A percentile compares a stretch with the other conserved stretches of the same genome.
phyloP scores from a whole-genome alignment of 2,329 filamentous ascomycete species.

The Epichloe aotearoae region DNA sequence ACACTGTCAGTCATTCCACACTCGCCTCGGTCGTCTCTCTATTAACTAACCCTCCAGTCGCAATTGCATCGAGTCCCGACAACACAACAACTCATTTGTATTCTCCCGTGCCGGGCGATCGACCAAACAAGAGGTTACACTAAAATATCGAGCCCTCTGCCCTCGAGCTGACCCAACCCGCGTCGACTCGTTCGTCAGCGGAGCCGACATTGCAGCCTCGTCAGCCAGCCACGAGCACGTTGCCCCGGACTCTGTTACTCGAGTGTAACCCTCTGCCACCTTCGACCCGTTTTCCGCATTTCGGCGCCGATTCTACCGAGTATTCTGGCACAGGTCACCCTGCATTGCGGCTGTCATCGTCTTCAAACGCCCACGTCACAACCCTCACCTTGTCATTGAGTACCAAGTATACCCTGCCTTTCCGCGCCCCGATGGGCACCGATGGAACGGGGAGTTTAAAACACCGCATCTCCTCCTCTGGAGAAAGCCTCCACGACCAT shows the following conservation, averaged over 20 bases:
- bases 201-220: background rate
- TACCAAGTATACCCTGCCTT: background rate
- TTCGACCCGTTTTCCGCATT: constrained; percentile 1
- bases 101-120: too few species aligned
- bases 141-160: background rate
- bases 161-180: constrained; percentile 1
- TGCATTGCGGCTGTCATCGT: background rate
- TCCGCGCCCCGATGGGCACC: background rate
- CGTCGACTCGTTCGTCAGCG: constrained; percentile 1
- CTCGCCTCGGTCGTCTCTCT: too few species aligned
- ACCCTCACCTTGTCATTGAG: background rate
- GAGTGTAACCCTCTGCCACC: background rate
- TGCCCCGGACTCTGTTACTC: background rate
- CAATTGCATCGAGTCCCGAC: background rate
- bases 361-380: background rate
- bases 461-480: background rate
- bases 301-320: background rate
- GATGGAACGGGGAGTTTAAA: constrained; percentile 3
- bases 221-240: constrained; percentile 5
- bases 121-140: background rate
- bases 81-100: background rate
- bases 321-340: background rate
- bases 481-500: background rate
- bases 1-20: too few species aligned
- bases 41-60: background rate